Evolutionary conservation across 305 asterid genomes (phyloP).

Genomic region (Plantago lanceolata): DNA sequence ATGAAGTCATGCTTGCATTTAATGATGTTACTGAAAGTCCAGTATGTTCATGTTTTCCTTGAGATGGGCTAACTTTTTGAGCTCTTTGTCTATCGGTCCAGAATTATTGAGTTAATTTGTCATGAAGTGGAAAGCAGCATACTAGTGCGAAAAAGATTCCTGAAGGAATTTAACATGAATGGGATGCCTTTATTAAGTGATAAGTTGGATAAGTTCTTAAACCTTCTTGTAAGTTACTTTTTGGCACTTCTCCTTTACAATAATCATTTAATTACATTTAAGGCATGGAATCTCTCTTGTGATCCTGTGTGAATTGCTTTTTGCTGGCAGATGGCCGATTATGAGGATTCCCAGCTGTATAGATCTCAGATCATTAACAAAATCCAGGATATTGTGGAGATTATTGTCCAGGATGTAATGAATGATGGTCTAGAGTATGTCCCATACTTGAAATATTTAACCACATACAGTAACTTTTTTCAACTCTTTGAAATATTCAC

Average conservation of each 20-base stretch:
- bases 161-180: constrained; percentile 61
- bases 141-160: constrained; percentile 36
- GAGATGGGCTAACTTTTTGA: background rate
- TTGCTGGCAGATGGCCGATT: constrained; percentile 49
- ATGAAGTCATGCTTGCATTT: constrained; percentile 3
- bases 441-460: constrained; percentile 14
- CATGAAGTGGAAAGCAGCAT: constrained; percentile 65
- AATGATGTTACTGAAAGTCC: background rate
- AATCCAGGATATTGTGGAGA: constrained; percentile 89
- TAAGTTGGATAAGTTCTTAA: constrained; percentile 69
- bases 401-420: constrained; percentile 88
- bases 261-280: constrained; percentile 10
- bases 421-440: constrained; percentile 64
- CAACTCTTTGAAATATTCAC: constrained; percentile 23
- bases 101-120: constrained; percentile 62
- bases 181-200: constrained; percentile 75
- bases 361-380: constrained; percentile 70
- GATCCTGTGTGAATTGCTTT: constrained; percentile 16
- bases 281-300: constrained; percentile 20
- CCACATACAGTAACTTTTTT: constrained; percentile 7
- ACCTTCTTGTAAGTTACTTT: constrained; percentile 51
- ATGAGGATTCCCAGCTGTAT: constrained; percentile 42
- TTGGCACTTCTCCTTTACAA: constrained; percentile 10
- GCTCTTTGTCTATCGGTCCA: constrained; percentile 27
- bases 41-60: background rate